Percentiles rank a stretch among this genome's conserved stretches.
Conservation (phyloP, 352 stramenopile species). For the Phytophthora macrochlamydospora region DNA sequence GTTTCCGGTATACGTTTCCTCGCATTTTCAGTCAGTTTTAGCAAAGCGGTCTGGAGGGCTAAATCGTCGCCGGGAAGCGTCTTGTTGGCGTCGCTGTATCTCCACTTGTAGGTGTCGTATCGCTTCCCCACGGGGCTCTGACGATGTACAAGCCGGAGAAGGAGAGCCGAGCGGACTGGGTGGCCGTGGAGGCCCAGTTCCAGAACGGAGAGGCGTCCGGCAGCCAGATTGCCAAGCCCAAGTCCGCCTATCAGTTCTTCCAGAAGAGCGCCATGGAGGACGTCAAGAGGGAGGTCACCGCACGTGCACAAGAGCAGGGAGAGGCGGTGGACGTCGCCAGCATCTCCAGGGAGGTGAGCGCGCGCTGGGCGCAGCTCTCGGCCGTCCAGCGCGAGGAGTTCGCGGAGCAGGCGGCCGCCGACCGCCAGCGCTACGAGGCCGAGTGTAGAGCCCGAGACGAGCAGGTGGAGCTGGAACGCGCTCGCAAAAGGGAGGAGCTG, state of each 20-base stretch:
- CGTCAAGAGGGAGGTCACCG: conserved; percentile 60
- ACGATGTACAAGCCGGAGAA: conserved; percentile 45
- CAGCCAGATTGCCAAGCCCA: conserved; percentile 65
- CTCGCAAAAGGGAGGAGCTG: conserved; percentile 76
- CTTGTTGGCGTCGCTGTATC: not conserved
- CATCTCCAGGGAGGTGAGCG: conserved; percentile 79
- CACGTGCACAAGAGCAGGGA: conserved; percentile 45
- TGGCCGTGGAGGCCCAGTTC: conserved; percentile 82
- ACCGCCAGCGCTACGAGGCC: conserved; percentile 75
- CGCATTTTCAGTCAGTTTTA: not conserved
- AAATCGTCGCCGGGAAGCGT: not conserved
- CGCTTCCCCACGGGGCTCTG: not conserved
- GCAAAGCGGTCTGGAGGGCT: not conserved
- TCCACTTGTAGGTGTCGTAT: not conserved
- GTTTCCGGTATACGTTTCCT: not conserved
- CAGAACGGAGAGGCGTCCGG: conserved; percentile 38
- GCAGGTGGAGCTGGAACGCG: conserved; percentile 72
- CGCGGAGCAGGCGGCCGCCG: conserved; percentile 56
- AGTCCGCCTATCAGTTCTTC: conserved; percentile 81
- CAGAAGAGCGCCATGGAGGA: conserved; percentile 75
- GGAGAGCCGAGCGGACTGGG: conserved; percentile 77
- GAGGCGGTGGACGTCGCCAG: conserved; percentile 66
- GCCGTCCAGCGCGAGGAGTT: conserved; percentile 74
- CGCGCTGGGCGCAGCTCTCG: conserved; percentile 74
- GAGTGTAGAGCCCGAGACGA: conserved; percentile 77